Evolutionary conservation across 192 early-diverging fungal species (phyloP).

Genomic region (Podila epicladia): DNA sequence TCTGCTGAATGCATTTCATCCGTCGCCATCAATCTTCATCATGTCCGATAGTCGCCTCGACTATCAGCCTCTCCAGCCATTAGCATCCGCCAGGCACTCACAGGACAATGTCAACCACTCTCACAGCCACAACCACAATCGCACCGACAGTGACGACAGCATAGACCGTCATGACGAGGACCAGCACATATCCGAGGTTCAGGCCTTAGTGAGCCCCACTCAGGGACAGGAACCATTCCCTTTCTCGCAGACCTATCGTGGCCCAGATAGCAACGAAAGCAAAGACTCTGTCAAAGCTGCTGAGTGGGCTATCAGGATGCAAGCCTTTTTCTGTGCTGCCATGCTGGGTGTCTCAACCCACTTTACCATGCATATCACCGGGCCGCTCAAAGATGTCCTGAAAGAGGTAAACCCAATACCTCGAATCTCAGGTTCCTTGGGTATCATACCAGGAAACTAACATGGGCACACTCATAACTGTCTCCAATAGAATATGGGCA

Average conservation of each 20-base stretch:
- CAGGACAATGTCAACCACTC: background rate
- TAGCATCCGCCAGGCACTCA: background rate
- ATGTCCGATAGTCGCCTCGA: constrained; percentile 42
- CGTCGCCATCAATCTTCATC: background rate
- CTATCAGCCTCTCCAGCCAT: constrained; percentile 29
- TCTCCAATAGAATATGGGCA: constrained; percentile 45
- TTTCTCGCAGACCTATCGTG: background rate
- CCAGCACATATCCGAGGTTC: constrained; percentile 20
- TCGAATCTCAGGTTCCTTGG: background rate
- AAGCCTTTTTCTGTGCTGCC: constrained; percentile 47
- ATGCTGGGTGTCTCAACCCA: constrained; percentile 72
- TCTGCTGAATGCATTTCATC: background rate
- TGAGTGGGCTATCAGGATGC: constrained; percentile 25
- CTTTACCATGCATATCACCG: constrained; percentile 77
- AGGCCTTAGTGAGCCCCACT: constrained; percentile 22
- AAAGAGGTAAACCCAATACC: constrained; percentile 66
- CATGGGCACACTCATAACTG: background rate
- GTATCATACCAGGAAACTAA: no score
- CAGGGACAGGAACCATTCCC: constrained; percentile 14
- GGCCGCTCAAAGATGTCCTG: constrained; percentile 78
- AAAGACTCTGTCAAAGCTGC: constrained; percentile 21
- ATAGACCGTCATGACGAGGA: constrained; percentile 5
- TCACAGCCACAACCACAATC: background rate
- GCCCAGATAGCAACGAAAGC: constrained; percentile 3
- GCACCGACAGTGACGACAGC: background rate